Base-by-base conservation (phyloP, 306 rosid genomes). In the Dalbergia cultrata region DNA sequence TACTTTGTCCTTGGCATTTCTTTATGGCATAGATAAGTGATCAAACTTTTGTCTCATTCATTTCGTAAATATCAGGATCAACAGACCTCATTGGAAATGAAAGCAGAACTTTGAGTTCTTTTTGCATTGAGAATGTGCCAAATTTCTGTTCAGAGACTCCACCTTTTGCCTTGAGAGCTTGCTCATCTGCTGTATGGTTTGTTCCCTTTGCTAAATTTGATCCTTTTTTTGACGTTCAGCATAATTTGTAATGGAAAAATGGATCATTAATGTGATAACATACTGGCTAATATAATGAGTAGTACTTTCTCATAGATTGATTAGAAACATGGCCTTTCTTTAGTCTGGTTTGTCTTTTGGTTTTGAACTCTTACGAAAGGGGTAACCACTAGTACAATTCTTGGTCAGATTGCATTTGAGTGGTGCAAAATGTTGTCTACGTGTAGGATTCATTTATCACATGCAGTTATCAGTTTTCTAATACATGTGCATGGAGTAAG, bases 121-220 rank as follows among this genome's bases (percentile, higher is more conserved):
- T 85, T 58, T 59, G 68, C 68, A 74, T 62, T 69, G 91, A 87
- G 72, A 81, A 63, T 79, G 67, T 22, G 71, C 65, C 77, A 44
- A 86, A 80, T 79, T 72, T 69, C 50, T 26, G 60, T 75, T 57
- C 26, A 74, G 86, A 84, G 76, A 64, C 67, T 54, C 77, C 67
- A 57, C 37, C 88, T 67, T 86, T 82, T 67, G 41, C 77, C 75
- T 80, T 85, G 80, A 88, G 89, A 89, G 85, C 92, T 85, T 91
- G 97, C 81, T 88, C 99, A 70, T 88, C 92, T 74, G 65, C 86
- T 73, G 97, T 91, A 89, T 63, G 97, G 85, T 74, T 84, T 52
- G 73, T 74, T 81, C 63, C 49, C 39, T 67, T 84, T 78, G 19
- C 60, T 68, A 44, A 34, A 57, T 59, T 49, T 67, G 13, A 21